Conservation (phyloP, 2,329 filamentous ascomycete species). For the Ophiostoma quercus region DNA sequence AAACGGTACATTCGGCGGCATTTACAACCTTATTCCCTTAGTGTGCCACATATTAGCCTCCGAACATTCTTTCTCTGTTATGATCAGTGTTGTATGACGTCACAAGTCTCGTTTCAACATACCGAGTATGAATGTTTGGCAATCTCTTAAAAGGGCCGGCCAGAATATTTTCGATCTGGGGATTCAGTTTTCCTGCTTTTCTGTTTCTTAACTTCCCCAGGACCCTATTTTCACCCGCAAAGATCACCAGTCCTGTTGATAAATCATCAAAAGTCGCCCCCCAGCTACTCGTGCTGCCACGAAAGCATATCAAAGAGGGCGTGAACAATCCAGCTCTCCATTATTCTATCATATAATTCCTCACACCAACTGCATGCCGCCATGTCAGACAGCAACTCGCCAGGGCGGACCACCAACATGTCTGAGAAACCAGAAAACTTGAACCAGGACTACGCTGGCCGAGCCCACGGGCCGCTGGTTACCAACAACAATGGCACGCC, state of each 20-base stretch:
- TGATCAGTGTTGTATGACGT: neutral
- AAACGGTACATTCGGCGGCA: neutral
- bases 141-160: neutral
- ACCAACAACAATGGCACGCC: neutral
- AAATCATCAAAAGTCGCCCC: neutral
- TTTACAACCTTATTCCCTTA: neutral
- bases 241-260: neutral
- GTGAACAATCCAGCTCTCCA: too few species aligned
- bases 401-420: neutral
- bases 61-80: neutral
- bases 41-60: neutral
- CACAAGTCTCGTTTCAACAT: neutral
- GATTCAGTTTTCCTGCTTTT: too few species aligned
- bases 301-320: neutral
- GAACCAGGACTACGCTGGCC: neutral
- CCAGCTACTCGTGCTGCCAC: neutral
- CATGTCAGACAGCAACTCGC: neutral
- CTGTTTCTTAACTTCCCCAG: neutral
- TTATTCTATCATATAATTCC: neutral
- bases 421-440: neutral
- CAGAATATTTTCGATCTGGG: neutral
- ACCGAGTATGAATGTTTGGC: neutral
- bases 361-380: neutral
- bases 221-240: neutral
- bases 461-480: neutral